Conservation (phyloP, 805 yeast genomes). For the Saccharomycopsis microspora region DNA sequence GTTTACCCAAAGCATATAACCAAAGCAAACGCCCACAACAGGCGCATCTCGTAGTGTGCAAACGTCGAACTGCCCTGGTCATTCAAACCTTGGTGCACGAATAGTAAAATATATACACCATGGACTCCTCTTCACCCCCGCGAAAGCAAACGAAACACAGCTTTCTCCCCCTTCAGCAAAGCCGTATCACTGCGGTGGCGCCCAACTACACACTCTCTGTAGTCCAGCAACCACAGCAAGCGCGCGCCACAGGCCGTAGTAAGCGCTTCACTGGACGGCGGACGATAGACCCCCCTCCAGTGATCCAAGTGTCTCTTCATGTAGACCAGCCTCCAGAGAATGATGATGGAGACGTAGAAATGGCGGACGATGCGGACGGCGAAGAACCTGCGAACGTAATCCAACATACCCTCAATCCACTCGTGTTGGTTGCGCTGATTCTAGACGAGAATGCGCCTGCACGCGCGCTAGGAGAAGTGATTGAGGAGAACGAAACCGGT, state of each 20-base stretch:
- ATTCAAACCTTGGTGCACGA: no score
- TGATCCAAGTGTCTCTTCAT: conserved; percentile 15
- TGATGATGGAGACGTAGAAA: background rate
- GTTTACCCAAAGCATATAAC: no score
- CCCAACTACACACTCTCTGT: conserved; percentile 11
- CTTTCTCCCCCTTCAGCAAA: conserved; percentile 5
- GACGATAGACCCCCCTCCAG: conserved; percentile 18
- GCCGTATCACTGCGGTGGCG: conserved; percentile 2
- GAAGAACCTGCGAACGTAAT: conserved; percentile 7
- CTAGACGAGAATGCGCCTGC: conserved; percentile 5
- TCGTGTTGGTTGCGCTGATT: conserved; percentile 13
- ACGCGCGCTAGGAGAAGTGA: background rate
- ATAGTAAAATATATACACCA: no score
- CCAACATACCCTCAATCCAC: conserved; percentile 15
- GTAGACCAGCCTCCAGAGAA: background rate
- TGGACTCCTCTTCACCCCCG: no score
- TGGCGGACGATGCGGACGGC: background rate
- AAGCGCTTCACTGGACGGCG: conserved; percentile 16
- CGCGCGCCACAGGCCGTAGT: conserved; percentile 17
- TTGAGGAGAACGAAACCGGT: background rate
- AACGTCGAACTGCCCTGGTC: no score
- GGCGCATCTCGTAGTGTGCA: no score
- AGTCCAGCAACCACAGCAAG: conserved; percentile 17
- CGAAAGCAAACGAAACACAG: conserved; percentile 8
- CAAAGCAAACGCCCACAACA: no score